Evolutionary conservation across 495 filamentous ascomycete genomes (phyloP).

Genomic region (Lichina pygmaea): DNA sequence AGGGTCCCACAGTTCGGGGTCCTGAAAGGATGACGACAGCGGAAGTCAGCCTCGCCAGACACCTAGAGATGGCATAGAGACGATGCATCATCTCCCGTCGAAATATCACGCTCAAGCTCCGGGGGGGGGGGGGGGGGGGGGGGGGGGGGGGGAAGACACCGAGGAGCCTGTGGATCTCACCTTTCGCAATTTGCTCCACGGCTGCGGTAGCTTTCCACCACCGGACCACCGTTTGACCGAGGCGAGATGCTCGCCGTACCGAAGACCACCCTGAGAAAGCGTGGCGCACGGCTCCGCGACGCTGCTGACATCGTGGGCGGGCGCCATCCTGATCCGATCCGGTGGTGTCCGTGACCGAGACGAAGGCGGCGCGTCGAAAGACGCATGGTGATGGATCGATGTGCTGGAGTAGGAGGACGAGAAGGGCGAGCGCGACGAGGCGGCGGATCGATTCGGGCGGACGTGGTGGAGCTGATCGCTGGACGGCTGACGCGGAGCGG

Average conservation of each 20-base stretch:
- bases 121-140: no score
- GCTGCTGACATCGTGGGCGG: no score
- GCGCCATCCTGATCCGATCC: no score
- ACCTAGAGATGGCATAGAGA: conserved; percentile 14
- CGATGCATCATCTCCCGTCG: no score
- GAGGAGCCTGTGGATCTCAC: conserved; percentile 17
- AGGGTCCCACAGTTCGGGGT: conserved; percentile 34
- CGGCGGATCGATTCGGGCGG: conserved; percentile 2
- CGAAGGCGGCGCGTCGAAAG: not conserved
- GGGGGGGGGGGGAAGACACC: no score
- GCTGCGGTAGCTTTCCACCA: conserved; percentile 17
- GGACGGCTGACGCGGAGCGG: conserved; percentile 3
- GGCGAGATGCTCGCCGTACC: conserved; percentile 7
- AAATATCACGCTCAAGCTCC: no score
- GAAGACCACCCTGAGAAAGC: conserved; percentile 11
- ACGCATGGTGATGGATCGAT: no score
- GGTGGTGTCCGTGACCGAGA: not conserved
- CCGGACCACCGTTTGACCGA: conserved; percentile 24
- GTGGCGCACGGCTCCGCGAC: conserved; percentile 4
- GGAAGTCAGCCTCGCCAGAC: conserved; percentile 12
- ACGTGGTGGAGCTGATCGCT: not conserved
- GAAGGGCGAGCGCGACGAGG: not conserved
- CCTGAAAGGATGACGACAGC: conserved; percentile 8
- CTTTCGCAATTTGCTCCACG: conserved; percentile 22
- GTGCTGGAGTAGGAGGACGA: not conserved